These are phyloP conservation scores for Candida schatavii DNA, from an alignment of 805 yeast genomes.

Conservation along the genomic window DNA sequence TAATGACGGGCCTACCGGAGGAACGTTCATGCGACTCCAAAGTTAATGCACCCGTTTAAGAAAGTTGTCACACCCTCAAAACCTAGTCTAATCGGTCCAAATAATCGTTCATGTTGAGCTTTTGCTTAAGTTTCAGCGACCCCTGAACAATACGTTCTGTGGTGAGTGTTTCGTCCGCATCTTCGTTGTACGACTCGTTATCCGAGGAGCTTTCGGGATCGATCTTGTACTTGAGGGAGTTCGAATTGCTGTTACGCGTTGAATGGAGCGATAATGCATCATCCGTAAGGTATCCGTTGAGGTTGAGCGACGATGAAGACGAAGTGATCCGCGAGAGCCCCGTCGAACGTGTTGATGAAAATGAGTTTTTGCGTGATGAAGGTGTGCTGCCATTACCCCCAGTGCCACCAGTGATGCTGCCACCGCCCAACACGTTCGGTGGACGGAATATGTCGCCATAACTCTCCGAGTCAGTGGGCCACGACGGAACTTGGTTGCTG, in stretches of 20 bases:
- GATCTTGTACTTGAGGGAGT: conserved; percentile 2
- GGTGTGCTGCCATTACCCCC: conserved; percentile 1
- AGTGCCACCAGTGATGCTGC: conserved; percentile 4
- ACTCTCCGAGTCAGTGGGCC: background rate
- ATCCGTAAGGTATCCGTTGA: conserved; percentile 42
- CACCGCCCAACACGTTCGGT: conserved; percentile 31
- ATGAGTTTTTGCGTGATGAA: conserved; percentile 26
- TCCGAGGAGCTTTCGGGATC: background rate
- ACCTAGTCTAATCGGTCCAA: conserved; percentile 4
- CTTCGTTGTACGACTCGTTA: conserved; percentile 3
- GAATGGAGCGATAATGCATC: conserved; percentile 15
- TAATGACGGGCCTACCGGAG: too few species aligned
- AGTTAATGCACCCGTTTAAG: too few species aligned
- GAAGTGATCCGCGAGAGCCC: conserved; percentile 34
- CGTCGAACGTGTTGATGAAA: conserved; percentile 19
- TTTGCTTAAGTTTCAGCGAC: background rate
- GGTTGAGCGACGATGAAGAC: conserved; percentile 38
- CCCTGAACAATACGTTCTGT: background rate
- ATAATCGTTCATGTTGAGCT: conserved; percentile 2
- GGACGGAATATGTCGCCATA: conserved; percentile 30
- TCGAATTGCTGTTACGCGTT: background rate
- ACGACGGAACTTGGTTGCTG: too few species aligned
- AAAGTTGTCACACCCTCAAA: too few species aligned
- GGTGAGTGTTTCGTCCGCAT: conserved; percentile 3
- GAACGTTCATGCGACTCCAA: too few species aligned